A percentile compares a stretch with the other conserved stretches of the same genome.
These are phyloP conservation scores for Paraphaeosphaeria minitans DNA, from an alignment of 2,329 filamentous ascomycete genomes.

Conservation along the genomic window DNA sequence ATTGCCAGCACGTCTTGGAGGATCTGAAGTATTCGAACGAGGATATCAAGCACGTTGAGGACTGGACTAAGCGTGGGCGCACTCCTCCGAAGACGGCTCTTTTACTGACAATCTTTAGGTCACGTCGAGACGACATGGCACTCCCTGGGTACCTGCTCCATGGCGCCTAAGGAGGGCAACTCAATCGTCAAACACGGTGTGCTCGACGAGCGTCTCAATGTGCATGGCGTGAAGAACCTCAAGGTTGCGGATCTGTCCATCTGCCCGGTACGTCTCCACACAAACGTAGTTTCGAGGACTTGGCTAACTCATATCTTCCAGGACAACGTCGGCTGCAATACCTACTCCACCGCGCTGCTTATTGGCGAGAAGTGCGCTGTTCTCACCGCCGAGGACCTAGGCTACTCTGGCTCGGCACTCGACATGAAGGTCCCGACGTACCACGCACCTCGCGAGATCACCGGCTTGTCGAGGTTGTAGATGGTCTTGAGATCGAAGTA, in stretches of 20 bases:
- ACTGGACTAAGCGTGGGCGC: slow-evolving; percentile 57
- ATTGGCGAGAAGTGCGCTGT: slow-evolving; percentile 77
- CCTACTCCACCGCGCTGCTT: slow-evolving; percentile 71
- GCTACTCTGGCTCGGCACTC: slow-evolving; percentile 72
- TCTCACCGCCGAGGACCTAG: slow-evolving; percentile 73
- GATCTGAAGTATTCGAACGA: slow-evolving; percentile 69
- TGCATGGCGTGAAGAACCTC: slow-evolving; percentile 76
- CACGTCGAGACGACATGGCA: slow-evolving; percentile 82
- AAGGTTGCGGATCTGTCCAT: slow-evolving; percentile 79
- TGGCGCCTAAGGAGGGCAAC: slow-evolving; percentile 77
- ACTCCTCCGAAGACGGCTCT: not conserved
- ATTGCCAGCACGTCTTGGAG: slow-evolving; percentile 63
- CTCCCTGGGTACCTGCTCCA: slow-evolving; percentile 70
- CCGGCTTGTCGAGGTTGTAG: slow-evolving; percentile 50
- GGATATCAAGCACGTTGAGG: slow-evolving; percentile 70
- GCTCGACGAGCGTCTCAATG: slow-evolving; percentile 76
- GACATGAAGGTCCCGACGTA: slow-evolving; percentile 73
- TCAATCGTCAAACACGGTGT: slow-evolving; percentile 81
- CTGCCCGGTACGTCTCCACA: slow-evolving; percentile 57
- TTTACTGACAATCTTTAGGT: slow-evolving; percentile 23
- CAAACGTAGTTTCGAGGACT: not conserved
- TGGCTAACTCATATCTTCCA: not conserved
- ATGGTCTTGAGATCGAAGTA: not conserved
- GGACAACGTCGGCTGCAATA: slow-evolving; percentile 70
- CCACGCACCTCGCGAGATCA: slow-evolving; percentile 53